Base-by-base conservation (phyloP, 192 early-diverging fungal genomes). In the Linnemannia hyalina region DNA sequence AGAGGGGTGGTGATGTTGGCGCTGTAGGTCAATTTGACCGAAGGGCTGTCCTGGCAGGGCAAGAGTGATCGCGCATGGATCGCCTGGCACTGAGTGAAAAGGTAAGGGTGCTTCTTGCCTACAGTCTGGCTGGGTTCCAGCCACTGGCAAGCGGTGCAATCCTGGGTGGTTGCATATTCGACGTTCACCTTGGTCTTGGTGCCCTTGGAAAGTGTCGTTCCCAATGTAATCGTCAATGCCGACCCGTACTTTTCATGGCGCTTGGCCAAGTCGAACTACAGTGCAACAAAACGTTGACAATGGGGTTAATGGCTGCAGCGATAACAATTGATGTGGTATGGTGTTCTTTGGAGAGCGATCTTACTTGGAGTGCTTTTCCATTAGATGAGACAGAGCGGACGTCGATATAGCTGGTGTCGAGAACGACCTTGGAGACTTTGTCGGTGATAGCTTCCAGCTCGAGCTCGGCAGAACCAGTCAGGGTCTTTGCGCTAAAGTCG, bases 31-130 rank as follows among this genome's bases (percentile, higher is more conserved):
- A 97, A 82, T 91, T 99, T 99, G 84, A 97, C 91, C 3, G 92
- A 90, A 32, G 96, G 96, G 44, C 95, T 91, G 81, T 97, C 97
- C 91, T 97, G 96, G 83, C 97, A 97, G n/a, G 98, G 98, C 32
- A 96, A 77, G 74, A 99, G 88, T 57, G 95, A 94, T 54, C 98
- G 95, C 8, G 97, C 98, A 77, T 99, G 97, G 81, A 99, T 99
- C n/a, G 92, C 93, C 87, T 99, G 95, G 89, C 98, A 98, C 89
- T 99, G 98, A 49, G 97, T 96, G 88, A 99, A 99, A 71, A 99
- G 88, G 82, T 99, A 99, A 9, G 98, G 98, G 77, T 97, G 90
- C 73, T 93, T 91, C 87, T 97, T 97, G 70, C 98, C 98, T 5
- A 71, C 82, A 40, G 82, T 83, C 52, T 83, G 82, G 23, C 77